Evolutionary conservation across 2,329 filamentous ascomycete genomes (phyloP).

Genomic region (Pseudogymnoascus sp.): DNA sequence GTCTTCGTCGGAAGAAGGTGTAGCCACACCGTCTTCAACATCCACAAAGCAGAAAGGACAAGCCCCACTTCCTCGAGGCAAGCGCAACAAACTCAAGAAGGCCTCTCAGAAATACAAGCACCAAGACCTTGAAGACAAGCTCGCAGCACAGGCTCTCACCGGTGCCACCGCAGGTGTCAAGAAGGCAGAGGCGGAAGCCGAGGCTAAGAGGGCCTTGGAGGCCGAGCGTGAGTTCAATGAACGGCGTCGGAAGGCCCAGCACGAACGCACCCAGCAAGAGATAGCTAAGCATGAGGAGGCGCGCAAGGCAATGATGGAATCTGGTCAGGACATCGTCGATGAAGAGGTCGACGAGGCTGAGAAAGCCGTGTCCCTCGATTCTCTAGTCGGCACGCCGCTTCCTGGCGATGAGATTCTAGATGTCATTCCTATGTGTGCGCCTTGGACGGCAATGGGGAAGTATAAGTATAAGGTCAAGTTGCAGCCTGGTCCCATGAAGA

Average conservation of each 20-base stretch:
- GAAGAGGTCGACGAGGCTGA: conserved; percentile 49
- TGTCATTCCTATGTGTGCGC: conserved; percentile 55
- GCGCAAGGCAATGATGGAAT: conserved; percentile 50
- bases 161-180: conserved; percentile 63
- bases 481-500: conserved; percentile 83
- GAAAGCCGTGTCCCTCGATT: conserved; percentile 46
- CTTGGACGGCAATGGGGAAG: conserved; percentile 54
- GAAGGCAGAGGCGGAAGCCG: conserved; percentile 59
- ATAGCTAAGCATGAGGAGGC: conserved; percentile 70
- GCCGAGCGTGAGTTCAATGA: conserved; percentile 64
- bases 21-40: conserved; percentile 24
- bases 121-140: conserved; percentile 90
- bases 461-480: conserved; percentile 95
- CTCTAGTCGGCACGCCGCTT: conserved; percentile 68
- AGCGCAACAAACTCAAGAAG: conserved; percentile 78
- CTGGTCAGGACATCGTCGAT: conserved; percentile 49
- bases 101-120: conserved; percentile 82
- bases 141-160: conserved; percentile 76
- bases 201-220: conserved; percentile 60
- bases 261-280: conserved; percentile 66
- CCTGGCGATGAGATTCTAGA: conserved; percentile 77
- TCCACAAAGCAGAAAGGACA: conserved; percentile 38
- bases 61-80: conserved; percentile 56
- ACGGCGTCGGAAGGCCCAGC: conserved; percentile 71
- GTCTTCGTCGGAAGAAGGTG: conserved; percentile 22